phyloP scores from a whole-genome alignment of 202 grass and related monocot species.

The Setaria viridis region DNA sequence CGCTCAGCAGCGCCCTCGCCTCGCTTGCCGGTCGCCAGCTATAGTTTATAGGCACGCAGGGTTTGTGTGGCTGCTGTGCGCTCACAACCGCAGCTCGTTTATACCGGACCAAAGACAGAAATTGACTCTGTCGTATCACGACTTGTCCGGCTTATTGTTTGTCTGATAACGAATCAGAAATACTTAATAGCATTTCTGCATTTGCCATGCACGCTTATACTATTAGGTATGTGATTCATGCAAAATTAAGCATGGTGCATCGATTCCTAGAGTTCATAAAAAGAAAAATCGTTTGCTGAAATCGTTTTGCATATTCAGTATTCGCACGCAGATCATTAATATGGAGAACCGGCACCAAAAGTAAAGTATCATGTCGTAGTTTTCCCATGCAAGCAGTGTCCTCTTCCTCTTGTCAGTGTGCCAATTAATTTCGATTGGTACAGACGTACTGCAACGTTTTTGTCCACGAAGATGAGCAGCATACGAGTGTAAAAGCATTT shows the following conservation, averaged over 20 bases:
- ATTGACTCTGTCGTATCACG: neutral
- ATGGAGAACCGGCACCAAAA: neutral
- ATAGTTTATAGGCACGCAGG: neutral
- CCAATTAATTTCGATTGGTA: neutral
- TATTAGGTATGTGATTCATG: neutral
- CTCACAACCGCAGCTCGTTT: constrained; percentile 8
- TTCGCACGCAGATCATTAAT: neutral
- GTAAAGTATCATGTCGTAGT: neutral
- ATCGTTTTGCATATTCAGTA: neutral
- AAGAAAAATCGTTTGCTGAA: neutral
- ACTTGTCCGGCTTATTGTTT: too few relatives aligned
- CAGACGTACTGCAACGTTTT: neutral
- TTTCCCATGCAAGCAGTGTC: neutral
- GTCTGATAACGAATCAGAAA: neutral
- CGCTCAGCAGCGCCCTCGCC: neutral
- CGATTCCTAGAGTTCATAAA: neutral
- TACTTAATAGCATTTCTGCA: too few relatives aligned
- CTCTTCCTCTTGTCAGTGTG: neutral
- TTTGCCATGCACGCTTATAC: neutral
- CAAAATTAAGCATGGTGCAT: neutral
- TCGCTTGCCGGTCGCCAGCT: neutral
- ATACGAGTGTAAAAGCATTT: neutral
- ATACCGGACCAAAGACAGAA: neutral
- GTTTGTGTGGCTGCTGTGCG: constrained; percentile 29
- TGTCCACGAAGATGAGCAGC: neutral